phyloP scores from a whole-genome alignment of 208 protist genomes.

The Acanthamoeba healyi region DNA sequence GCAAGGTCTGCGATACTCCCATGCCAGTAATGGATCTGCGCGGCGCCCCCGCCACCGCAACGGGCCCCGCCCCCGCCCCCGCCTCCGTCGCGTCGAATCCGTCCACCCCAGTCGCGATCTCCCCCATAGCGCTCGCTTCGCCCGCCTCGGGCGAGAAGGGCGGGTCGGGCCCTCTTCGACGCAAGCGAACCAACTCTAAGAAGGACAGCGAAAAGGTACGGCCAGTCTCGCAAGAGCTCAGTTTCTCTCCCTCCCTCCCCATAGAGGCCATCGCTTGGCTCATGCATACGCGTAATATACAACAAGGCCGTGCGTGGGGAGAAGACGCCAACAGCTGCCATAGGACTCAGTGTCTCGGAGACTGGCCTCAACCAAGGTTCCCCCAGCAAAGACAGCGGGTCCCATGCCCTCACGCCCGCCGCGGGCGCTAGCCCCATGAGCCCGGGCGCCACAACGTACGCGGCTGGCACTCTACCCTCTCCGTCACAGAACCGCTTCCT shows the following conservation, averaged over 20 bases:
- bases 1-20: not conserved
- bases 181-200: not conserved
- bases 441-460: not conserved
- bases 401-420: not conserved
- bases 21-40: not conserved
- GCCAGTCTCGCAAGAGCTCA: not conserved
- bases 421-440: not conserved
- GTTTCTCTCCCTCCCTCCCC: too few relatives aligned
- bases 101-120: not conserved
- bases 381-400: not conserved
- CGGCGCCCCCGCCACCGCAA: not conserved
- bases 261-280: not conserved
- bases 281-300: not conserved
- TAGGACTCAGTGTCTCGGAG: not conserved
- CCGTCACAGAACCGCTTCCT: not conserved
- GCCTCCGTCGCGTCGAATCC: not conserved
- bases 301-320: not conserved
- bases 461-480: not conserved
- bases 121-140: not conserved
- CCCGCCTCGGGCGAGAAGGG: not conserved
- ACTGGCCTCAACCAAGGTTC: not conserved
- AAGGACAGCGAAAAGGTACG: constrained; percentile 5
- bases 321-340: not conserved
- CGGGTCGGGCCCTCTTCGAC: not conserved
- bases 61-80: not conserved